A percentile compares a stretch with the other conserved stretches of the same genome.
Evolutionary conservation across 768 basidiomycete species (phyloP).

Genomic region (Ephemerocybe angulata): DNA sequence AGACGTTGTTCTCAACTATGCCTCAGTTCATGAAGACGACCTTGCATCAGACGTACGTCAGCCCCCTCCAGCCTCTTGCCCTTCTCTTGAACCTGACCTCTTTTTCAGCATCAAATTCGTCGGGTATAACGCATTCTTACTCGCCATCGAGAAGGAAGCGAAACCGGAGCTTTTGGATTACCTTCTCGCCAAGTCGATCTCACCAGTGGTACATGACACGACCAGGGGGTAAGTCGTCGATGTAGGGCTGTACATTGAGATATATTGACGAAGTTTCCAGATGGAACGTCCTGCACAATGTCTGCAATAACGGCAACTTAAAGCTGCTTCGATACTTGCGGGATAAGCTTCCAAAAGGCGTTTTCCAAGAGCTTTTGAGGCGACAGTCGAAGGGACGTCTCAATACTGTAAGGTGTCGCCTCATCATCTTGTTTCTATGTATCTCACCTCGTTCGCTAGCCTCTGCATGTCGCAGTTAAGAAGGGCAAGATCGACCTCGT

Average conservation of each 20-base stretch:
- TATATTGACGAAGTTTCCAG: constrained; percentile 25
- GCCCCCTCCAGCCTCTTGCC: not conserved
- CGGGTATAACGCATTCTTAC: constrained; percentile 41
- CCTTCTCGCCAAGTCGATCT: constrained; percentile 44
- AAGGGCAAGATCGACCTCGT: constrained; percentile 25
- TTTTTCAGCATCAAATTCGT: constrained; percentile 41
- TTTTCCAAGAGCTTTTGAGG: constrained; percentile 38
- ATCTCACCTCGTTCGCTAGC: constrained; percentile 29
- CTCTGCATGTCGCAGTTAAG: constrained; percentile 52
- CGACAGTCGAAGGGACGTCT: constrained; percentile 43
- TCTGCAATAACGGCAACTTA: constrained; percentile 27
- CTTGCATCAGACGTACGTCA: constrained; percentile 42
- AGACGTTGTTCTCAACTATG: constrained; percentile 41
- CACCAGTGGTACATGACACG: constrained; percentile 39
- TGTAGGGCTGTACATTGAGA: not conserved
- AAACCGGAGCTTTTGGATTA: constrained; percentile 42
- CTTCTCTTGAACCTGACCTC: constrained; percentile 2
- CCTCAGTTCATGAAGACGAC: constrained; percentile 38
- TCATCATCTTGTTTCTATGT: not conserved
- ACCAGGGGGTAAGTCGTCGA: constrained; percentile 36
- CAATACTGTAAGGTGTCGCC: constrained; percentile 40
- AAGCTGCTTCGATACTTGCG: constrained; percentile 41
- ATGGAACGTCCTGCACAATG: constrained; percentile 55
- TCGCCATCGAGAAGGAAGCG: constrained; percentile 33
- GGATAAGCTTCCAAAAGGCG: constrained; percentile 48